These are phyloP conservation scores for Gossypium armourianum DNA, from an alignment of 441 rosid genomes.

Conservation along the genomic window DNA sequence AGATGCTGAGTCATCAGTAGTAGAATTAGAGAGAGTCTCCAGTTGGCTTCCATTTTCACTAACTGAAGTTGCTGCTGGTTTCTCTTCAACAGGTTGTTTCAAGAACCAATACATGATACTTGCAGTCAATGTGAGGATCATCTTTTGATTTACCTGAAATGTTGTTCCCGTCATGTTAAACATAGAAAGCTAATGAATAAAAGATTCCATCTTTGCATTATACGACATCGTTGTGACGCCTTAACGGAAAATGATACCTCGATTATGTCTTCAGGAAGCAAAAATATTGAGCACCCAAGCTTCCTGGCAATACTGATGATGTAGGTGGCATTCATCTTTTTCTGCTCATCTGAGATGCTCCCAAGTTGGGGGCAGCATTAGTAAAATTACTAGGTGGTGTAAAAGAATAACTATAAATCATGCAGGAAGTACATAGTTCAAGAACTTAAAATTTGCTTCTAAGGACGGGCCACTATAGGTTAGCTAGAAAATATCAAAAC, in stretches of 20 bases:
- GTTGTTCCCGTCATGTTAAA: neutral
- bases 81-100: constrained; percentile 61
- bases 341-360: constrained; percentile 38
- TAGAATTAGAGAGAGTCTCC: constrained; percentile 46
- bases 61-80: constrained; percentile 48
- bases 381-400: neutral
- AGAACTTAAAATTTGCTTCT: neutral
- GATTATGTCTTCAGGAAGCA: constrained; percentile 60
- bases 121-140: constrained; percentile 82
- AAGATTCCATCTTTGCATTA: too few relatives aligned
- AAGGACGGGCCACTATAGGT: neutral
- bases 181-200: neutral
- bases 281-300: constrained; percentile 57
- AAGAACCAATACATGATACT: constrained; percentile 88
- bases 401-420: neutral
- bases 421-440: neutral
- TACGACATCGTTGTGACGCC: too few relatives aligned
- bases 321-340: constrained; percentile 62
- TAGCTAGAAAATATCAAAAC: neutral
- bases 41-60: constrained; percentile 43
- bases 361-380: neutral
- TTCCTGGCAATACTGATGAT: constrained; percentile 64
- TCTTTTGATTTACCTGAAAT: constrained; percentile 81
- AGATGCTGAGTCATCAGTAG: constrained; percentile 74
- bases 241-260: constrained; percentile 31